Evolutionary conservation across 176 grass and related monocot species (phyloP).

Genomic region (Bromus sterilis): DNA sequence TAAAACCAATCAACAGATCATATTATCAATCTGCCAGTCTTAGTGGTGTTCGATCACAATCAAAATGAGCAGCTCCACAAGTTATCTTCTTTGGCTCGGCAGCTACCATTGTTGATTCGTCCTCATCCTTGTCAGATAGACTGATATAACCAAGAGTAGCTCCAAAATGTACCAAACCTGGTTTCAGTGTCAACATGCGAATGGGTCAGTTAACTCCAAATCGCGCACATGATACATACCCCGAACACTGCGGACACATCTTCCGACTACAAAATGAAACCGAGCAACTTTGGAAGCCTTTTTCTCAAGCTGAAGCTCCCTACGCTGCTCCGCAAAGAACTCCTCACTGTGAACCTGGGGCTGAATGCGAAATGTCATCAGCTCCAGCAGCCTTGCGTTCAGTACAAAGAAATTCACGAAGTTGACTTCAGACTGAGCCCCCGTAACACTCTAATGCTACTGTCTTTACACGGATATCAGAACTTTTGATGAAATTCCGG

Average conservation of each 20-base stretch:
- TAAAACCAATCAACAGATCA: neutral
- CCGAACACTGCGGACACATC: neutral
- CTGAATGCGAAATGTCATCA: neutral
- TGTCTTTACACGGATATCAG: neutral
- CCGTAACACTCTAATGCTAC: neutral
- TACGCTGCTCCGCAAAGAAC: neutral
- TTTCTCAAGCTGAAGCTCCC: neutral
- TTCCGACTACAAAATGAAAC: neutral
- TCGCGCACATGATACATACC: neutral
- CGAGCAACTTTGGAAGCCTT: neutral
- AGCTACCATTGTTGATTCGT: neutral
- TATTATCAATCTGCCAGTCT: neutral
- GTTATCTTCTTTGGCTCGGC: neutral
- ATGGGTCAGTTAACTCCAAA: neutral
- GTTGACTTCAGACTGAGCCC: neutral
- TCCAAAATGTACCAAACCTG: neutral
- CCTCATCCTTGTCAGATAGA: neutral
- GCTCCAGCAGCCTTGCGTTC: neutral
- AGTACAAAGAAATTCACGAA: neutral
- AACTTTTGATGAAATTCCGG: neutral
- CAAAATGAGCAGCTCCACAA: neutral
- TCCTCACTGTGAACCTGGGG: neutral
- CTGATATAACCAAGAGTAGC: neutral
- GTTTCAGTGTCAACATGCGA: neutral
- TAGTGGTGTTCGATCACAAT: neutral